Evolutionary conservation across 139 green algal genomes (phyloP), one percentile per base, ranked within the genome.

Genomic region (Coccomyxa sp.): DNA sequence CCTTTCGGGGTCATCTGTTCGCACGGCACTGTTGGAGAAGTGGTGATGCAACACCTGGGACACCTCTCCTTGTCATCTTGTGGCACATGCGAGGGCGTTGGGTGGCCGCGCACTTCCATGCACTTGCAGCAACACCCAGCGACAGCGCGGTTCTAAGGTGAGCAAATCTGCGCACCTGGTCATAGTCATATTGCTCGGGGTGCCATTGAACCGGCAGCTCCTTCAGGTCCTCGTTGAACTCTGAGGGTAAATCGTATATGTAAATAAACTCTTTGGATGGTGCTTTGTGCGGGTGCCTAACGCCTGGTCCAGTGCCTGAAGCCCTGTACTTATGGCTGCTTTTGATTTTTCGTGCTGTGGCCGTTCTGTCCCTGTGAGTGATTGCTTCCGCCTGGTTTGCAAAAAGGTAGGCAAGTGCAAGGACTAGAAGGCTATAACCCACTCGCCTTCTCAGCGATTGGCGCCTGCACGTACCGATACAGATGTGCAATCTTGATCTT

Each of bases 141-240:
- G 7, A 51, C 3, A 51, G 63, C 63, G 18, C 21, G 63, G 18
- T 11, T 71, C 63, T 4, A 71, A 71, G 63, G 18, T 71, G 63
- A 28, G 63, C 63, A 71, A 15, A 71, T 21, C 18, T 71, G 71
- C 71, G 14, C 23, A 77, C 71, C 71, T 77, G 71, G 27, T 77
- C 71, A 77, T 51, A 77, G 71, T 77, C 71, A 38, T 77, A 77
- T 12, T 77, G 71, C 23, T 30, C 21, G 23, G 71, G 71, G 71
- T 77, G 71, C 71, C 71, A 77, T 38, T 77, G 71, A 16, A 77
- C 71, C 4, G 71, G 71, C 21, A 77, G 71, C 71, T 77, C 23
- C 21, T 30, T 38, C 1, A 77, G 27, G 71, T 77, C 71, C 27
- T 31, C 71, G 14, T 25, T 77, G 27, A 77, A 77, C 31, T 77